Evolutionary conservation across 2,329 filamentous ascomycete species (phyloP).

Genomic region (Scytalidium lignicola): DNA sequence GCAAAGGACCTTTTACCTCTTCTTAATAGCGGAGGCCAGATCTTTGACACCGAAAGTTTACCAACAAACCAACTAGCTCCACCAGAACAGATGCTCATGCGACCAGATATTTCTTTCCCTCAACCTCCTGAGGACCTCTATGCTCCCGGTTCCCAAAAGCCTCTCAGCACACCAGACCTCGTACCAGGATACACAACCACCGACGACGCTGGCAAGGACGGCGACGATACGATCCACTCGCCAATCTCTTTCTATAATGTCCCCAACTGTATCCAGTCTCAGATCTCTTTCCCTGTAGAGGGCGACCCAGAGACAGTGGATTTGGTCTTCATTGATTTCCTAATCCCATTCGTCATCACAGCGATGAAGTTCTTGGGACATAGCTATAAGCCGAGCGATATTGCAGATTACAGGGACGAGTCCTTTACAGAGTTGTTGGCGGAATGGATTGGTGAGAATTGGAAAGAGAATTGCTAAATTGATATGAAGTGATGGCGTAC

Average conservation of each 20-base stretch:
- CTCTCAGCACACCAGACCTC: slow-evolving; percentile 32
- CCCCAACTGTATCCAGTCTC: slow-evolving; percentile 77
- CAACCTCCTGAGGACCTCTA: neutral
- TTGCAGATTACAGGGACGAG: slow-evolving; percentile 45
- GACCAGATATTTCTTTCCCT: slow-evolving; percentile 6
- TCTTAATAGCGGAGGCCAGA: slow-evolving; percentile 50
- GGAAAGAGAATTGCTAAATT: slow-evolving; percentile 32
- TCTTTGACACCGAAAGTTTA: slow-evolving; percentile 27
- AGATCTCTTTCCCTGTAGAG: slow-evolving; percentile 53
- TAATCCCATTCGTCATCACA: slow-evolving; percentile 73
- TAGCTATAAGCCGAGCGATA: slow-evolving; percentile 42
- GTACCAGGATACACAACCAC: slow-evolving; percentile 79
- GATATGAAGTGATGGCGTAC: neutral
- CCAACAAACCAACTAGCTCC: slow-evolving; percentile 26
- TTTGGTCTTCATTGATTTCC: slow-evolving; percentile 86
- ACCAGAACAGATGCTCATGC: slow-evolving; percentile 25
- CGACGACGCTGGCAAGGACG: slow-evolving; percentile 77
- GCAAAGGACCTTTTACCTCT: slow-evolving; percentile 64
- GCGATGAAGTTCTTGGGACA: slow-evolving; percentile 61
- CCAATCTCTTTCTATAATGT: slow-evolving; percentile 69
- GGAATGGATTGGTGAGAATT: slow-evolving; percentile 55
- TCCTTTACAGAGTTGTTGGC: slow-evolving; percentile 52
- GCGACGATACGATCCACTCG: slow-evolving; percentile 84
- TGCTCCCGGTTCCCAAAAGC: slow-evolving; percentile 24
- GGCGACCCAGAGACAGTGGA: slow-evolving; percentile 71